Conservation (phyloP, 2,329 filamentous ascomycete species). For the Sarocladium kiliense region DNA sequence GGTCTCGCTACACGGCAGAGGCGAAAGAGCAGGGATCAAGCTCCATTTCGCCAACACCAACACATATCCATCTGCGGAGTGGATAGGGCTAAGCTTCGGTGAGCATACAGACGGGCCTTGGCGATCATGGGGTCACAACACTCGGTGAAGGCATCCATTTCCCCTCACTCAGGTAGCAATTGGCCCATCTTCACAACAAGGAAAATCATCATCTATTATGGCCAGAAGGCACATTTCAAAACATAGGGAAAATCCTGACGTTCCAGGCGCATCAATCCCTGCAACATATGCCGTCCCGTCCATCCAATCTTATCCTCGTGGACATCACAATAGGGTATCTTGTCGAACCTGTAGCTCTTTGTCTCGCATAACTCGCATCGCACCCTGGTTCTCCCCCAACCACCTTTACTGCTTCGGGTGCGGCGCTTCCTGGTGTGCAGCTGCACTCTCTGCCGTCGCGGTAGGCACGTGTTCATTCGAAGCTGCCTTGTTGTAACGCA, state of each 20-base stretch:
- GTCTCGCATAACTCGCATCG: not conserved
- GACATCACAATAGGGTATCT: slow-evolving; percentile 2
- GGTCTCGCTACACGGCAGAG: not conserved
- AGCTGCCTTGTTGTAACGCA: slow-evolving; percentile 36
- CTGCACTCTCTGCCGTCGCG: slow-evolving; percentile 9
- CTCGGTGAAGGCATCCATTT: not conserved
- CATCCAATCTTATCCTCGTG: not conserved
- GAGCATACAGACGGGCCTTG: not conserved
- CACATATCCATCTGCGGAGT: too few relatives aligned
- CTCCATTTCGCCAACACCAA: not conserved
- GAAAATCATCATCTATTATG: not conserved
- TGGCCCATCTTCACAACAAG: not conserved
- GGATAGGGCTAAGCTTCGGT: not conserved
- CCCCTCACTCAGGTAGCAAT: not conserved
- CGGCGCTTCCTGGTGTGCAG: slow-evolving; percentile 5
- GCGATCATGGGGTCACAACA: slow-evolving; percentile 3
- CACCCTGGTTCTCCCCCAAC: not conserved
- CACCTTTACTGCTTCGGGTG: slow-evolving; percentile 4
- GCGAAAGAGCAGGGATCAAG: not conserved
- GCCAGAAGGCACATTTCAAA: not conserved
- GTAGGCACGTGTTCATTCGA: slow-evolving; percentile 15
- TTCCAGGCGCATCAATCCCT: not conserved
- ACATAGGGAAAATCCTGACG: not conserved
- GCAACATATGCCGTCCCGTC: not conserved
- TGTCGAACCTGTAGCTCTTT: not conserved